Percentiles rank a stretch among this genome's conserved stretches.
Conservation (phyloP, 2,329 filamentous ascomycete species). For the Pseudohalonectria lignicola region DNA sequence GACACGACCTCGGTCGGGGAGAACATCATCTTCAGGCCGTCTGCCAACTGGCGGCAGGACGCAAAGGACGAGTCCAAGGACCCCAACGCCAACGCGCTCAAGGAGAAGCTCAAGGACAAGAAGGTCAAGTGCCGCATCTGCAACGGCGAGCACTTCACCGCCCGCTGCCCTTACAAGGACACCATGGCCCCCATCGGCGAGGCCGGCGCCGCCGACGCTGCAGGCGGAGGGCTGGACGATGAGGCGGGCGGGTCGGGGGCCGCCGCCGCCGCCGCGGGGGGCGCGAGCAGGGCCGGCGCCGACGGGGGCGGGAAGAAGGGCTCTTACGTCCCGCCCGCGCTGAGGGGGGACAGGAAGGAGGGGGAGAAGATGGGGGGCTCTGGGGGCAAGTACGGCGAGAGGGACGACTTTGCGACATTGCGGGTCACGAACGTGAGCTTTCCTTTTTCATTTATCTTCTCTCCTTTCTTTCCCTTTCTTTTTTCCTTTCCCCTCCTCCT, state of each 20-base stretch:
- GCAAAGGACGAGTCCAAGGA: conserved; percentile 68
- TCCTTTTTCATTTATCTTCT: too few species aligned
- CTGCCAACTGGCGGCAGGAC: conserved; percentile 86
- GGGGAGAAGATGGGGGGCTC: conserved; percentile 71
- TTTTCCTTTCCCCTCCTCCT: conserved; percentile 3
- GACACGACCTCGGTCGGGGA: conserved; percentile 92
- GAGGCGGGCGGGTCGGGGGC: conserved; percentile 34
- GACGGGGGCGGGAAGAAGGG: conserved; percentile 52
- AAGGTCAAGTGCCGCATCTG: conserved; percentile 99
- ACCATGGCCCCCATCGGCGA: conserved; percentile 87
- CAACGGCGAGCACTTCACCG: conserved; percentile 97
- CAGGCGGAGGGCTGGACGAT: conserved; percentile 43
- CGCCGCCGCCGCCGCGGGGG: conserved; percentile 37
- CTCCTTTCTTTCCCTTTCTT: too few species aligned
- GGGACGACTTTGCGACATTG: conserved; percentile 92
- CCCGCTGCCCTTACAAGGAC: conserved; percentile 98
- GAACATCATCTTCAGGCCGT: conserved; percentile 95
- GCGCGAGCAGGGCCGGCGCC: conserved; percentile 34
- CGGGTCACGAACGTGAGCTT: conserved; percentile 88
- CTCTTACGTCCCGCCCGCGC: conserved; percentile 88
- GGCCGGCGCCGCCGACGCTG: conserved; percentile 41
- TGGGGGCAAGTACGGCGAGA: conserved; percentile 75
- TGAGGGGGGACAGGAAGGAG: conserved; percentile 58
- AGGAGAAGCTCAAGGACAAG: conserved; percentile 90
- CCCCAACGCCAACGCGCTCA: conserved; percentile 61